A percentile compares a stretch with the other conserved stretches of the same genome.
phyloP scores from a whole-genome alignment of 257 asterid genomes.

The Nicotiana paniculata region DNA sequence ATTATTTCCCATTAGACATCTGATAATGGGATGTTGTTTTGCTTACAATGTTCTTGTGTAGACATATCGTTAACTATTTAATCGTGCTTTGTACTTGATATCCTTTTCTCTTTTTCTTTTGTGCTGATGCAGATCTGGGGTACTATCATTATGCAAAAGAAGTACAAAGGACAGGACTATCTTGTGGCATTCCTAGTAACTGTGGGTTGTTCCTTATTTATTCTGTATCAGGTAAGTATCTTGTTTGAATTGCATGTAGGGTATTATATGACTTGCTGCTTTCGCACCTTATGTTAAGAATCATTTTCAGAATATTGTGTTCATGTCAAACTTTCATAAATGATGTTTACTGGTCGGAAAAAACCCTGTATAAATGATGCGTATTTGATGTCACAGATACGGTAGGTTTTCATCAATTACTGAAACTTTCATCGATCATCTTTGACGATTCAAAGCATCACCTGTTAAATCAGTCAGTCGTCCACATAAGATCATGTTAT shows the following conservation, averaged over 20 bases:
- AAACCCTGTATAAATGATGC: neutral
- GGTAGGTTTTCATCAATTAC: neutral
- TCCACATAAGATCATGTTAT: neutral
- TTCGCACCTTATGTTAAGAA: neutral
- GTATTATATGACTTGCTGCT: neutral
- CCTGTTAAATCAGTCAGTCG: neutral
- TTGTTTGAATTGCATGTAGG: neutral
- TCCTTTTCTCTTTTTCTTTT: slow-evolving; percentile 14
- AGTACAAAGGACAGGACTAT: slow-evolving; percentile 76
- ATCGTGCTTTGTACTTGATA: slow-evolving; percentile 2
- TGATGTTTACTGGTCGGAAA: neutral
- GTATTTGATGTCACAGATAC: neutral
- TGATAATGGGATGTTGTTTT: neutral
- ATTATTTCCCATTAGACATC: neutral
- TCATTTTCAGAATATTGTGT: neutral
- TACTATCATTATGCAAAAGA: slow-evolving; percentile 91
- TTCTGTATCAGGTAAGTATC: slow-evolving; percentile 67
- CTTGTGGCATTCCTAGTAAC: slow-evolving; percentile 67
- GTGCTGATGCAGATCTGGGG: slow-evolving; percentile 86
- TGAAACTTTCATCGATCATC: neutral
- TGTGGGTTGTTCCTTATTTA: slow-evolving; percentile 87
- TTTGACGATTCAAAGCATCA: neutral
- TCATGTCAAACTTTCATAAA: neutral
- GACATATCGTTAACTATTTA: neutral
- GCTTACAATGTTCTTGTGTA: neutral